Evolutionary conservation across 352 stramenopile species (phyloP), one percentile per base, ranked within the genome.

Genomic region (Ophiocytium majus): DNA sequence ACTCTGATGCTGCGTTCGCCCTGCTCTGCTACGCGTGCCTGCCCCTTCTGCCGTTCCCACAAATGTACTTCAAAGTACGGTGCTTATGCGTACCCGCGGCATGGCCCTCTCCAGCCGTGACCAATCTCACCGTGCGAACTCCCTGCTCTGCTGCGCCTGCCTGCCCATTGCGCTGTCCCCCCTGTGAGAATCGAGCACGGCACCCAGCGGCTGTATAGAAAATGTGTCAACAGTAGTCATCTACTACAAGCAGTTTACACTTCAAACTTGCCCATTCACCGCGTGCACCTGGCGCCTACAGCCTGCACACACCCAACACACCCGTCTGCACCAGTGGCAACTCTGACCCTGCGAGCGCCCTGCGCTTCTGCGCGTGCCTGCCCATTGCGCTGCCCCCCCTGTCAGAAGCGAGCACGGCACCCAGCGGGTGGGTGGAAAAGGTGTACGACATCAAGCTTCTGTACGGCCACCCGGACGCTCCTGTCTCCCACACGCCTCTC

Each of bases 361-460:
- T 78, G 9, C 10, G 14, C 31, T 36, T 78, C 34, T 33, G 10
- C 31, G 31, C 0, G 28, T 19, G 31, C 64, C 14, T 78, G 1
- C 14, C 19, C 34, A 36, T 57, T 14, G 14, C 43, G 43, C 43
- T 57, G 43, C 5, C 14, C 5, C 43, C 43, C 5, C 14, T 57
- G 43, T 14, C 5, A 14, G 43, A 5, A 57, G 43, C 43, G 76
- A 76, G 79, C 57, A 32, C 17, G 32, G 33, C 80, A 28, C 50
- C 63, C 0, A 81, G 50, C 17, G 81, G 81, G 1, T 86, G 82
- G 82, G 76, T 57, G n/a, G 82, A 86, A 35, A 35, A 50, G 0
- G 50, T 50, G 0, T 86, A 86, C 49, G 82, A 86, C 57, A 34
- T 86, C 34, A 86, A 63, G 50, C 82, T 86, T 36, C 82, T 86